Evolutionary conservation across 441 rosid species (phyloP).

Genomic region (Sinapis alba): DNA sequence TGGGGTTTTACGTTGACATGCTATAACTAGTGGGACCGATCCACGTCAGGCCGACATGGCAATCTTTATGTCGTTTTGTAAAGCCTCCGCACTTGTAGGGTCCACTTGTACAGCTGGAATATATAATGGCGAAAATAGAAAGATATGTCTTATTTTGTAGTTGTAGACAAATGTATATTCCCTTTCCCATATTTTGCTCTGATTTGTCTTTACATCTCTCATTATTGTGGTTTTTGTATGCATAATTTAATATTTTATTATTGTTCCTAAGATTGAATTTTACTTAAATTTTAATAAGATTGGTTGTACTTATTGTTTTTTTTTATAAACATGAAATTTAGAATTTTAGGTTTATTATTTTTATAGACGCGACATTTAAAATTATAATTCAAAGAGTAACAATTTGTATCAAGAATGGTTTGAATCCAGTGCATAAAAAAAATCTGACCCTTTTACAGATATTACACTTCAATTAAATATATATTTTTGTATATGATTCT

Average conservation of each 20-base stretch:
- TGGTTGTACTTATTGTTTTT: neutral
- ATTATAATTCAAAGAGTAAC: neutral
- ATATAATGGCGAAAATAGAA: neutral
- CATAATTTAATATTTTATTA: neutral
- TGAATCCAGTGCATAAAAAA: neutral
- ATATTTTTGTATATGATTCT: neutral
- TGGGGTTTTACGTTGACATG: conserved; percentile 27
- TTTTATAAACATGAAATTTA: neutral
- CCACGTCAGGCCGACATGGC: conserved; percentile 57
- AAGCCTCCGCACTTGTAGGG: conserved; percentile 14
- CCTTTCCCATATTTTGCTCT: neutral
- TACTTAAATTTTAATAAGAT: neutral
- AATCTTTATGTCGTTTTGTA: conserved; percentile 20
- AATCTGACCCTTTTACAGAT: neutral
- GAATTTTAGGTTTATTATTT: neutral
- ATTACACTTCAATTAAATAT: neutral
- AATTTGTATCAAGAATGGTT: neutral
- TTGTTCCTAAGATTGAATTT: neutral
- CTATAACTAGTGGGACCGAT: conserved; percentile 37
- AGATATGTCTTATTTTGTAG: conserved; percentile 23
- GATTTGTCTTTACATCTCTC: neutral
- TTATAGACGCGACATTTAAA: neutral
- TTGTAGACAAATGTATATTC: conserved; percentile 7
- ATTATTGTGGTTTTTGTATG: neutral
- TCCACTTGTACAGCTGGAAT: conserved; percentile 27